These are phyloP conservation scores for Calophaca sinica DNA, from an alignment of 306 rosid genomes.

Conservation along the genomic window DNA sequence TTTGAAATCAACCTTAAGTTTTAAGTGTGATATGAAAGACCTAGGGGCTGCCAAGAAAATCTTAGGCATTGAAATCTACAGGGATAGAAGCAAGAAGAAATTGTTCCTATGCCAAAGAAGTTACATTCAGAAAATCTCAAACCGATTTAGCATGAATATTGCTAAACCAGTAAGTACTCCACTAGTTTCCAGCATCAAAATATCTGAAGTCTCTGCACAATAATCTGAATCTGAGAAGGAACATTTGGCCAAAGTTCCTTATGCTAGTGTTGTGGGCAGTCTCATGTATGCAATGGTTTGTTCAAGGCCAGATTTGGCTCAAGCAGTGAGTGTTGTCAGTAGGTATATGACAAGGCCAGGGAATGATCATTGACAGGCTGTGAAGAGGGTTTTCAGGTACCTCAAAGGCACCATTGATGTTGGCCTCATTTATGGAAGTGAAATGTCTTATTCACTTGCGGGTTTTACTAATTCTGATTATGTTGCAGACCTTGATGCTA, in stretches of 20 bases:
- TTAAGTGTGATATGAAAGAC: background rate
- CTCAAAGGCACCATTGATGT: too few species aligned
- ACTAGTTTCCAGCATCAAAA: background rate
- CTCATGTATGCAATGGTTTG: background rate
- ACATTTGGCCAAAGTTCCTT: background rate
- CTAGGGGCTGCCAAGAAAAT: background rate
- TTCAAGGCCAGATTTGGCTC: background rate
- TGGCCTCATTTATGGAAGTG: too few species aligned
- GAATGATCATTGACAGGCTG: too few species aligned
- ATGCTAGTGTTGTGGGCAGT: background rate
- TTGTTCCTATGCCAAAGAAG: background rate
- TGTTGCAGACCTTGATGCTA: too few species aligned
- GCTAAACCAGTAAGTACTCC: background rate
- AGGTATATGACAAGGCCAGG: too few species aligned
- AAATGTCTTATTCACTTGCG: too few species aligned
- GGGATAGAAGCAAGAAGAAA: background rate
- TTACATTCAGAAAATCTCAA: background rate
- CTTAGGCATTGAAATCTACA: background rate
- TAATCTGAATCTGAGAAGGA: background rate
- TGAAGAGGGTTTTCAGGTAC: too few species aligned
- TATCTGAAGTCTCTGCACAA: too few species aligned
- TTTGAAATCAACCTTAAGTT: background rate
- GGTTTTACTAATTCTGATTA: too few species aligned
- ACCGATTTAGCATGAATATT: background rate
- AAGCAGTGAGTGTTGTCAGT: background rate